Percentiles rank a stretch among this genome's conserved stretches.
These are phyloP conservation scores for Ceratocystis cacaofunesta DNA, from an alignment of 2,329 filamentous ascomycete species.

Conservation along the genomic window DNA sequence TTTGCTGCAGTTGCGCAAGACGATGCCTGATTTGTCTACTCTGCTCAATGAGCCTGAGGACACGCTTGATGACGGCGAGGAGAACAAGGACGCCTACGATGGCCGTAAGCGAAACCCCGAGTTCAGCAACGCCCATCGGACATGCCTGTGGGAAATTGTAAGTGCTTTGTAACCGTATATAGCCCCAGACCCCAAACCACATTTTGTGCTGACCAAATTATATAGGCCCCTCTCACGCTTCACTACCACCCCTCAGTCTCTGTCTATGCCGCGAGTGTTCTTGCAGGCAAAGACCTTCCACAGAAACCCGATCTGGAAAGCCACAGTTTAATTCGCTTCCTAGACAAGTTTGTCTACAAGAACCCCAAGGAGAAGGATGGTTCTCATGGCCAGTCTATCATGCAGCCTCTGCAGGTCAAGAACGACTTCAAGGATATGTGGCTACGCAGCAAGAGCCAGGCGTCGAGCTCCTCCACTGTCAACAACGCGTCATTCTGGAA, in stretches of 20 bases:
- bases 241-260: slow-evolving; percentile 92
- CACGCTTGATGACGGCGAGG: slow-evolving; percentile 48
- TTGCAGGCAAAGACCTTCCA: slow-evolving; percentile 54
- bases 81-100: slow-evolving; percentile 46
- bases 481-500: slow-evolving; percentile 88
- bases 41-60: slow-evolving; percentile 71
- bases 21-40: slow-evolving; percentile 65
- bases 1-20: slow-evolving; percentile 61
- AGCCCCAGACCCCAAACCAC: no score
- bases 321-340: slow-evolving; percentile 85
- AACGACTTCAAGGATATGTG: slow-evolving; percentile 41
- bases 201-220: slow-evolving; percentile 18
- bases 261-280: slow-evolving; percentile 60
- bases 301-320: slow-evolving; percentile 81
- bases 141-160: slow-evolving; percentile 85
- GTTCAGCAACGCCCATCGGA: slow-evolving; percentile 82
- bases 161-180: slow-evolving; percentile 20
- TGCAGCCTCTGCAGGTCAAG: slow-evolving; percentile 64
- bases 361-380: slow-evolving; percentile 61
- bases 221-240: slow-evolving; percentile 47
- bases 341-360: slow-evolving; percentile 97
- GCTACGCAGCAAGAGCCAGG: slow-evolving; percentile 36
- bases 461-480: slow-evolving; percentile 33
- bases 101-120: slow-evolving; percentile 82
- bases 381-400: slow-evolving; percentile 73